Conservation (phyloP, 73 alveolate genomes). For the Diophrys appendiculata region DNA sequence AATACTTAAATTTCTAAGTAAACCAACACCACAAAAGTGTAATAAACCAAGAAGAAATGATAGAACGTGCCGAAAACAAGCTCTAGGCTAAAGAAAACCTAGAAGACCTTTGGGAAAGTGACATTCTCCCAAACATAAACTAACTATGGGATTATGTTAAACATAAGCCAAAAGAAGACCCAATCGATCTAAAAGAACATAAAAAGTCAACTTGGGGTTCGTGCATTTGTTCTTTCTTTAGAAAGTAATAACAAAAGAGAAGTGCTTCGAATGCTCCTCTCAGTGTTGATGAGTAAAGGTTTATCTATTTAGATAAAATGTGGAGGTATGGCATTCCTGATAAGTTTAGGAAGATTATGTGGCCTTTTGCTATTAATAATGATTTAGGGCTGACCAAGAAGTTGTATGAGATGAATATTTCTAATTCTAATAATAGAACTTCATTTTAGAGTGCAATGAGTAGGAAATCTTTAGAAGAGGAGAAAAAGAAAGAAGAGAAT, state of each 20-base stretch:
- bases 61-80: conserved; percentile 47
- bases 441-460: neutral
- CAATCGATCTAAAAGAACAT: neutral
- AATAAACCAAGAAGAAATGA: conserved; percentile 18
- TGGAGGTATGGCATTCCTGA: conserved; percentile 94
- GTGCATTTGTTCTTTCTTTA: neutral
- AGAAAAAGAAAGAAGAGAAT: neutral
- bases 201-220: neutral
- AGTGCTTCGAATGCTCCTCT: neutral
- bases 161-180: conserved; percentile 29
- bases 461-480: neutral
- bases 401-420: conserved; percentile 67
- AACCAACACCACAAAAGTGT: neutral
- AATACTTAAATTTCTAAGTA: conserved; percentile 39
- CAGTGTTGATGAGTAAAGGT: neutral
- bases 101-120: conserved; percentile 66
- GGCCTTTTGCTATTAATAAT: conserved; percentile 85
- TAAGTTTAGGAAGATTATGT: conserved; percentile 81
- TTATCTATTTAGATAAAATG: conserved; percentile 35
- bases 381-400: conserved; percentile 72
- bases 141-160: conserved; percentile 51
- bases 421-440: neutral
- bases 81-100: conserved; percentile 27
- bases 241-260: neutral
- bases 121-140: conserved; percentile 42